These are phyloP conservation scores for bread wheat (Triticum aestivum) DNA, from an alignment of 176 grass and related monocot genomes.

Conservation along the genomic window DNA sequence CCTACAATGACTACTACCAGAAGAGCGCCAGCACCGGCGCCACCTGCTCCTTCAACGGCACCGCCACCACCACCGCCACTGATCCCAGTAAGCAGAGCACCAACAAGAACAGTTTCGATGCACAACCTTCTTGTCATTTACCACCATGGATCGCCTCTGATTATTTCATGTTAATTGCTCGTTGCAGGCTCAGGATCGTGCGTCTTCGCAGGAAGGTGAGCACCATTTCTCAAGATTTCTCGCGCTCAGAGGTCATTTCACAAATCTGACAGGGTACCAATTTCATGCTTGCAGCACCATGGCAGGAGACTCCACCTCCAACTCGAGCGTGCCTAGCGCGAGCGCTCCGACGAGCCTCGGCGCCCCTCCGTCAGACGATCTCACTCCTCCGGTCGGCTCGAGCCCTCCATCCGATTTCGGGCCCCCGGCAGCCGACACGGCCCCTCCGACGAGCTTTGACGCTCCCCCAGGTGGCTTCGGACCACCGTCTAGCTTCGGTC, in stretches of 20 bases:
- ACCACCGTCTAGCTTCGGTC: conserved; percentile 1
- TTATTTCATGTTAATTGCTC: not conserved
- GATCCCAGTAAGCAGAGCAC: conserved; percentile 75
- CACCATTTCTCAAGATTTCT: not conserved
- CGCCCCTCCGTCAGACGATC: not conserved
- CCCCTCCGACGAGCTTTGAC: conserved; percentile 15
- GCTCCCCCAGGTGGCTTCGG: conserved; percentile 6
- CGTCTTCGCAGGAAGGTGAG: conserved; percentile 83
- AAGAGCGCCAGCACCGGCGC: conserved; percentile 43
- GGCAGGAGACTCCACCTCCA: conserved; percentile 30
- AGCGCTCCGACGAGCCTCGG: not conserved
- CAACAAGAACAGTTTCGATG: not conserved
- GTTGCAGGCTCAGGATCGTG: conserved; percentile 70
- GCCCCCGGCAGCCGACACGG: conserved; percentile 3
- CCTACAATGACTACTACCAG: conserved; percentile 92
- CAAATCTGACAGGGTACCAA: not conserved
- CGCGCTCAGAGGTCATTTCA: not conserved
- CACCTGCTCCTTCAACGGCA: conserved; percentile 83
- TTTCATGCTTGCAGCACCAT: conserved; percentile 7
- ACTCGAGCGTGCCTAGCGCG: conserved; percentile 28
- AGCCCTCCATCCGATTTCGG: conserved; percentile 42
- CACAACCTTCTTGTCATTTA: not conserved
- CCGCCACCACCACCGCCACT: conserved; percentile 40
- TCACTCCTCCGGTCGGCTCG: conserved; percentile 35
- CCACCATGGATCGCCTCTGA: not conserved